Percentiles rank a stretch among this genome's conserved stretches.
phyloP scores from a whole-genome alignment of 208 protist genomes.

The Leptomonas pyrrhocoris region DNA sequence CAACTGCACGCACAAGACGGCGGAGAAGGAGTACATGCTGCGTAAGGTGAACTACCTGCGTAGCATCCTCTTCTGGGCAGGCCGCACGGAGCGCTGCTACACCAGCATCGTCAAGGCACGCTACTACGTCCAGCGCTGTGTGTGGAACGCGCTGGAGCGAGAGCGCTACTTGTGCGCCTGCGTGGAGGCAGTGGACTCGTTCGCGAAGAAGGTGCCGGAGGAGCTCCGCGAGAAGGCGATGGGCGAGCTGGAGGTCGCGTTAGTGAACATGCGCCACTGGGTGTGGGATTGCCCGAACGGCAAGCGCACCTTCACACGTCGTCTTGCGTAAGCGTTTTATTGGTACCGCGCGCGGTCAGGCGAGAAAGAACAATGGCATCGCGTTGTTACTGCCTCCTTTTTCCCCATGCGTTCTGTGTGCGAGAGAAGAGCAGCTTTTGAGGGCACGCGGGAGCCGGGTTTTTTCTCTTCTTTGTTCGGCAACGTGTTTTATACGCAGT shows the following conservation, averaged over 20 bases:
- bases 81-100: slow-evolving; percentile 74
- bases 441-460: no score
- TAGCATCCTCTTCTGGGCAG: slow-evolving; percentile 80
- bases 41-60: slow-evolving; percentile 87
- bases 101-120: slow-evolving; percentile 81
- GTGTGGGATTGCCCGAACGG: slow-evolving; percentile 89
- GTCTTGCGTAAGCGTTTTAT: slow-evolving; percentile 45
- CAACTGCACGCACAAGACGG: slow-evolving; percentile 71
- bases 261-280: slow-evolving; percentile 90
- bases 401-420: not conserved
- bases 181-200: slow-evolving; percentile 79
- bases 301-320: slow-evolving; percentile 81
- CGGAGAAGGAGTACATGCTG: slow-evolving; percentile 69
- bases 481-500: no score
- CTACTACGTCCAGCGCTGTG: slow-evolving; percentile 79
- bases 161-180: slow-evolving; percentile 87
- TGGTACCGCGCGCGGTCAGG: not conserved
- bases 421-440: not conserved
- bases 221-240: slow-evolving; percentile 83
- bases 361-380: not conserved
- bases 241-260: slow-evolving; percentile 76
- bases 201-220: slow-evolving; percentile 73
- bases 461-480: no score
- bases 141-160: slow-evolving; percentile 90
- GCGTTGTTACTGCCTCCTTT: not conserved